Conservation (phyloP, 2,329 filamentous ascomycete genomes). For the Phialophora tarda region DNA sequence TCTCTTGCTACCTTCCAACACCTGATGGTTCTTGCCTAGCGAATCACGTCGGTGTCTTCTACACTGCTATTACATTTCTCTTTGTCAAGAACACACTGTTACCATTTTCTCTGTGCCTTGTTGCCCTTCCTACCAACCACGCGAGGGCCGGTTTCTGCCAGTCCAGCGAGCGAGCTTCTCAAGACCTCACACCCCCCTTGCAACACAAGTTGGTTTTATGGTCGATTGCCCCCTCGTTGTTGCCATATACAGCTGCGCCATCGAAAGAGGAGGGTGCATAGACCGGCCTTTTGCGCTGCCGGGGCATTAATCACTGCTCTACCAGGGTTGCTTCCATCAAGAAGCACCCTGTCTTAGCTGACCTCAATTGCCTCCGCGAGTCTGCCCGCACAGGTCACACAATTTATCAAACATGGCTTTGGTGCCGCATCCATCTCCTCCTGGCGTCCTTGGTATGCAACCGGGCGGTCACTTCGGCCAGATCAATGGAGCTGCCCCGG, state of each 20-base stretch:
- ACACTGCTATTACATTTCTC: background rate
- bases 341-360: background rate
- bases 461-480: conserved; percentile 51
- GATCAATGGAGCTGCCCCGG: conserved; percentile 56
- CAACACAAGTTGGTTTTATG: background rate
- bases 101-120: background rate
- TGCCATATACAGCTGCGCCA: background rate
- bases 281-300: background rate
- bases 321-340: background rate
- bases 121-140: background rate
- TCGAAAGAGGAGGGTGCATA: conserved; percentile 2
- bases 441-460: conserved; percentile 34
- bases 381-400: background rate
- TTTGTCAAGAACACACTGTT: background rate
- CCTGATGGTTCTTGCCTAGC: background rate
- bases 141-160: background rate
- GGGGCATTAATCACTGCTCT: background rate
- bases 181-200: background rate
- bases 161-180: conserved; percentile 4
- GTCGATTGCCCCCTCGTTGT: background rate
- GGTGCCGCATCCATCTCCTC: conserved; percentile 36
- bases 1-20: conserved; percentile 6
- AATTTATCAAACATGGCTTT: conserved; percentile 27
- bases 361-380: background rate
- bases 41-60: background rate